Evolutionary conservation across 2,329 filamentous ascomycete genomes (phyloP).

Genomic region (Pseudogymnoascus destructans): DNA sequence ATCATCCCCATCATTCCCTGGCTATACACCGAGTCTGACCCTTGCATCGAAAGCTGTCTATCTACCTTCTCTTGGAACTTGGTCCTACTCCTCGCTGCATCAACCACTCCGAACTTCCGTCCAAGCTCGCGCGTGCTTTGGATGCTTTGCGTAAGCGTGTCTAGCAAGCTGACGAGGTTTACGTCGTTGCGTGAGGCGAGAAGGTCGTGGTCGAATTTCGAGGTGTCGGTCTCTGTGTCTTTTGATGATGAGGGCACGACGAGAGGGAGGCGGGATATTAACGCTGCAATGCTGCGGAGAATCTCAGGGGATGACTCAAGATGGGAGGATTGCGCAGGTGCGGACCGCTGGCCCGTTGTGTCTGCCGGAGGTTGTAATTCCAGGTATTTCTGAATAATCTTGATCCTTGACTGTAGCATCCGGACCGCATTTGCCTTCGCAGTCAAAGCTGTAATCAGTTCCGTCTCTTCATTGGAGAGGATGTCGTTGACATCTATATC

Average conservation of each 20-base stretch:
- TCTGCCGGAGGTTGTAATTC: conserved; percentile 46
- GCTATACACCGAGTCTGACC: not conserved
- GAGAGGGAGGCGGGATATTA: conserved; percentile 71
- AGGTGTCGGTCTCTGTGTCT: conserved; percentile 34
- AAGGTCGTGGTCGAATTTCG: conserved; percentile 56
- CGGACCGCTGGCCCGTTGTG: not conserved
- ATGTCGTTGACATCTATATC: conserved; percentile 38
- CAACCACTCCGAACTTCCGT: conserved; percentile 55
- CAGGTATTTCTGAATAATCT: conserved; percentile 65
- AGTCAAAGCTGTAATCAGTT: conserved; percentile 54
- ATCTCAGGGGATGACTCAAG: conserved; percentile 40
- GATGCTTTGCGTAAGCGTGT: conserved; percentile 60
- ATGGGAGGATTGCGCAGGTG: conserved; percentile 32
- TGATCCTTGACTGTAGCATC: conserved; percentile 72
- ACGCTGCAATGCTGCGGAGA: conserved; percentile 75
- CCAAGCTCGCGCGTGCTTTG: conserved; percentile 60
- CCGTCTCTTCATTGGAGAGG: conserved; percentile 46
- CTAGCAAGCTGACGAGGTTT: conserved; percentile 61
- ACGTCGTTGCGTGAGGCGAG: conserved; percentile 76
- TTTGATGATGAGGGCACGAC: conserved; percentile 46
- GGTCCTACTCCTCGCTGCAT: conserved; percentile 24
- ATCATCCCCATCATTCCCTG: not conserved
- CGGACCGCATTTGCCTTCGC: conserved; percentile 87
- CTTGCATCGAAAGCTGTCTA: not conserved
- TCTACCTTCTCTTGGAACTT: conserved; percentile 7